phyloP scores from a whole-genome alignment of 192 early-diverging fungal species.

The Umbelopsis sp. region DNA sequence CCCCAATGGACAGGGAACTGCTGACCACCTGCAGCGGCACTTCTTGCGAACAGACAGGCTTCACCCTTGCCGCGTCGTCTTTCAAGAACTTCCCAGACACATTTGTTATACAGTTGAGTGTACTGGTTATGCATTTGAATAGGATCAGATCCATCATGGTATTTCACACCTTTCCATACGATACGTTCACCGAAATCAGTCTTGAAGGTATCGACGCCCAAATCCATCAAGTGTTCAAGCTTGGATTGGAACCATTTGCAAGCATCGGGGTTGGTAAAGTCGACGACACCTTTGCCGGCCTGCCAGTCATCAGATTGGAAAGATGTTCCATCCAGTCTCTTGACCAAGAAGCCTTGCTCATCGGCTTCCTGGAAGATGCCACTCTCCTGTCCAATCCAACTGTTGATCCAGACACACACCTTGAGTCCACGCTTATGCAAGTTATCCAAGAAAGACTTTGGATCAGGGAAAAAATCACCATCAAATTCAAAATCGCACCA shows the following conservation, averaged over 20 bases:
- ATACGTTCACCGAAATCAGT: conserved; percentile 31
- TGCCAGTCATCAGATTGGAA: conserved; percentile 28
- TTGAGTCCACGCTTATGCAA: conserved; percentile 21
- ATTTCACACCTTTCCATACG: conserved; percentile 14
- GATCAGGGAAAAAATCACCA: conserved; percentile 23
- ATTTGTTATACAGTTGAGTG: conserved; percentile 23
- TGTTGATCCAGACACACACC: conserved; percentile 28
- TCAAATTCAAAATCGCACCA: conserved; percentile 28
- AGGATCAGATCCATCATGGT: conserved; percentile 23
- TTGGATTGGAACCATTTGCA: conserved; percentile 24
- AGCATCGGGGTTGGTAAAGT: conserved; percentile 28
- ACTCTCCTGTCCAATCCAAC: conserved; percentile 15
- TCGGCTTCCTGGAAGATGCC: conserved; percentile 10
- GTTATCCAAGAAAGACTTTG: conserved; percentile 8
- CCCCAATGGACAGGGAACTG: conserved; percentile 30
- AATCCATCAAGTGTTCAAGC: conserved; percentile 21
- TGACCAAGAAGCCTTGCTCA: conserved; percentile 23
- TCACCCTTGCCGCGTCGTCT: conserved; percentile 14
- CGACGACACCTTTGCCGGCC: conserved; percentile 22
- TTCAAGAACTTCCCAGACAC: conserved; percentile 5
- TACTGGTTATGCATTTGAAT: conserved; percentile 26
- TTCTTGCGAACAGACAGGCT: conserved; percentile 25
- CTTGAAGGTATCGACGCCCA: conserved; percentile 29
- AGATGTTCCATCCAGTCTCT: conserved; percentile 17
- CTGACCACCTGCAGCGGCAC: conserved; percentile 22